Evolutionary conservation across 2,329 filamentous ascomycete genomes (phyloP), one percentile per base, ranked within the genome.

Genomic region (Emericellopsis cladophorae): DNA sequence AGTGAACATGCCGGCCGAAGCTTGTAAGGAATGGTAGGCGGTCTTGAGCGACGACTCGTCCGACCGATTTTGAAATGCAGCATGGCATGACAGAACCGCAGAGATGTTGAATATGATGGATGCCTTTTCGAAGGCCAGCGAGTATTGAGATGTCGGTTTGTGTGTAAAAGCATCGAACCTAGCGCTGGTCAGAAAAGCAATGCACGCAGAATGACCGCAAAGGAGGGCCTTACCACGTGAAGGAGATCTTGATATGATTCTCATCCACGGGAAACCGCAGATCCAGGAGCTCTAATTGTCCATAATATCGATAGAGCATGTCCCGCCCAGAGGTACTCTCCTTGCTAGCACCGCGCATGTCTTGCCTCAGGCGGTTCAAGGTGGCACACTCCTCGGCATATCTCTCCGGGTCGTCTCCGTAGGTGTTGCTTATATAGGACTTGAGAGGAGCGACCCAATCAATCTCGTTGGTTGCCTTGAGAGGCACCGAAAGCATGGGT

Each of bases 141-240:
- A 95, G 66, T 93, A 95, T 60, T 98, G 92, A 4, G 89, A 81
- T 5, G 92, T 98, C n/a, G 88, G 76, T 56, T 96, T 95, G 60
- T 95, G 89, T 36, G 92, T 98, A 59, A 98, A 98, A n/a, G 93
- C 92, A 61, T 98, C 92, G 65, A 93, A 96, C 88, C 88, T 95
- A 16, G 8, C 21, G 26, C 26, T 32, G 12, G 31, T 12, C 24
- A 22, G 14, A 32, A 10, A 24, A 12, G 9, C 18, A 23, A 42
- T 32, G 42, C 42, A 9, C 43, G 42, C 36, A 34, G 34, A 31
- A 22, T 7, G 18, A 24, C 21, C 31, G 31, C 32, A 16, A 33
- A 37, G 21, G 31, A 23, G 11, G 26, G 37, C 37, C 53, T 37
- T 75, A 95, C 92, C 92, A 98, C 48, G 90, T 96, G 59, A 98